Conservation (phyloP, 2,329 filamentous ascomycete species). For the Aspergillus viridinutans region DNA sequence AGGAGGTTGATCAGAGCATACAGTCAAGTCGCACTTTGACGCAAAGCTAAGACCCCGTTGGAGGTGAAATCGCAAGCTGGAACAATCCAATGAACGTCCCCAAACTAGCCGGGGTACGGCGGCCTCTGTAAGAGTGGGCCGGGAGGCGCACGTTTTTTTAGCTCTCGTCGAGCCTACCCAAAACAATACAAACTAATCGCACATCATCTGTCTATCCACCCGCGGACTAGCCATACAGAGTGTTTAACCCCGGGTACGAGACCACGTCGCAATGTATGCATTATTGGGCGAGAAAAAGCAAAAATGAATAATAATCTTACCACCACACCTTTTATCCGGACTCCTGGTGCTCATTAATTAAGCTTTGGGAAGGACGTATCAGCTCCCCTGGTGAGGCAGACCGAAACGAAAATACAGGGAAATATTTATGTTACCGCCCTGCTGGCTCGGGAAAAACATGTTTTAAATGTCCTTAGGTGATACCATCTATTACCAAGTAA, state of each 20-base stretch:
- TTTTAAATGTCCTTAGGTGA: neutral
- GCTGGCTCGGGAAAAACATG: conserved; percentile 12
- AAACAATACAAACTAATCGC: conserved; percentile 11
- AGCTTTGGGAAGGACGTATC: conserved; percentile 23
- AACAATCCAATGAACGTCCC: conserved; percentile 8
- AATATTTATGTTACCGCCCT: neutral
- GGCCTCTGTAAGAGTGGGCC: neutral
- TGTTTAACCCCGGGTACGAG: neutral
- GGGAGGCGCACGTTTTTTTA: conserved; percentile 14
- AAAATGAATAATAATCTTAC: conserved; percentile 5
- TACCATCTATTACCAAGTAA: neutral
- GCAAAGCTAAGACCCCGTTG: neutral
- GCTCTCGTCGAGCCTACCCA: conserved; percentile 17
- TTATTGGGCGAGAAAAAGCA: neutral
- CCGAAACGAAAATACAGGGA: conserved; percentile 3
- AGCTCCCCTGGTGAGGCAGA: conserved; percentile 16
- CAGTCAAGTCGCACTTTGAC: neutral
- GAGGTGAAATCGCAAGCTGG: neutral
- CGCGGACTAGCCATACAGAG: neutral
- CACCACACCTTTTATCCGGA: conserved; percentile 11
- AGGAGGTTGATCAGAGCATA: neutral
- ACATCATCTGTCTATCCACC: conserved; percentile 7
- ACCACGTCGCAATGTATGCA: neutral
- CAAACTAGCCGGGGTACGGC: conserved; percentile 1
- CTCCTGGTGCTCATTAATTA: conserved; percentile 19